Evolutionary conservation across 345 rosid species (phyloP).

Genomic region (Geranium rotundifolium): DNA sequence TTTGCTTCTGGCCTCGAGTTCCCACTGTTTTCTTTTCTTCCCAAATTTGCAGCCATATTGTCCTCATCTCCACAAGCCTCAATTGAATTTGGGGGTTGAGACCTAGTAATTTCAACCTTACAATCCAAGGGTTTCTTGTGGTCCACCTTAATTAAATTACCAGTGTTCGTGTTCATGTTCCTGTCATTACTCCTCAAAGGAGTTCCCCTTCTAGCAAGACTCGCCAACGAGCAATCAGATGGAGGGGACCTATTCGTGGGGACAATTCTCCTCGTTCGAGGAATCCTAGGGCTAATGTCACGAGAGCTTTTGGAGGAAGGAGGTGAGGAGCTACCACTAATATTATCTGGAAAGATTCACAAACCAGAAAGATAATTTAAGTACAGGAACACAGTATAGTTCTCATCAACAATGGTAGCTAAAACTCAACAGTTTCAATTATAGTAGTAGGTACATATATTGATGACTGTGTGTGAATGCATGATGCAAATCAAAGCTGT

Average conservation of each 20-base stretch:
- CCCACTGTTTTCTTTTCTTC: constrained; percentile 15
- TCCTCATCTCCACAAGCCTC: constrained; percentile 15
- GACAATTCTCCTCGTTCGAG: constrained; percentile 44
- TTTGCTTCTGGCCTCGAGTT: constrained; percentile 32
- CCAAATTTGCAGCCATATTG: constrained; percentile 13
- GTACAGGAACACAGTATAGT: neutral
- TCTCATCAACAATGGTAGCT: neutral
- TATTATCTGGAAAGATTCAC: constrained; percentile 41
- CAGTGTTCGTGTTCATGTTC: constrained; percentile 16
- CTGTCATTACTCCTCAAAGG: constrained; percentile 23
- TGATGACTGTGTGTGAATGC: neutral
- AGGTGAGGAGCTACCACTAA: constrained; percentile 30
- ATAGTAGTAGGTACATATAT: neutral
- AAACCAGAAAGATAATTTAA: constrained; percentile 8
- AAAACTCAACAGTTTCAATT: neutral
- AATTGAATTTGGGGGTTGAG: constrained; percentile 13
- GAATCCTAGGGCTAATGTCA: constrained; percentile 28
- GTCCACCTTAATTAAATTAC: constrained; percentile 14
- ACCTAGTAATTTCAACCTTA: constrained; percentile 25
- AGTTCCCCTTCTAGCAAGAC: constrained; percentile 30
- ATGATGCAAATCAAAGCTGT: no score
- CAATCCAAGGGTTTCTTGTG: constrained; percentile 20
- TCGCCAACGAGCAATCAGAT: constrained; percentile 15
- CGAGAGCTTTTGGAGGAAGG: constrained; percentile 30
- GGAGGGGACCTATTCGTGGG: constrained; percentile 52